Conservation (phyloP, 345 rosid genomes). For the Hibiscus mutabilis region DNA sequence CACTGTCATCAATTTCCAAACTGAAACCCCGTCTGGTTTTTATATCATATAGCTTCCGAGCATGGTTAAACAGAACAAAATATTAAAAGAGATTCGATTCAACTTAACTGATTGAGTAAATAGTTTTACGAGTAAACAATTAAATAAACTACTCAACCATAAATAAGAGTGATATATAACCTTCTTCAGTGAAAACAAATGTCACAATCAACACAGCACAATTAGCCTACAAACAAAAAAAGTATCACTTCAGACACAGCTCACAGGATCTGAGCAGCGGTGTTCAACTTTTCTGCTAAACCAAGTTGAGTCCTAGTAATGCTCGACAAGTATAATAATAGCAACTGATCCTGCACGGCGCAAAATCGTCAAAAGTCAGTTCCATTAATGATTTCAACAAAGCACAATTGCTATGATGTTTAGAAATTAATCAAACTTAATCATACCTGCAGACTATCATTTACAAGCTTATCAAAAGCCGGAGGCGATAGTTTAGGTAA, state of each 20-base stretch:
- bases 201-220: background rate
- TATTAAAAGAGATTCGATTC: background rate
- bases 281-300: constrained; percentile 87
- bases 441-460: constrained; percentile 80
- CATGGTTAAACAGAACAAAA: no score
- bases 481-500: constrained; percentile 69
- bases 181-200: background rate
- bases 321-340: constrained; percentile 84
- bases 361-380: background rate
- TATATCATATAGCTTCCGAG: no score
- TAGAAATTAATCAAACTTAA: background rate
- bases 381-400: background rate
- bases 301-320: constrained; percentile 89
- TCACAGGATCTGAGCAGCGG: constrained; percentile 80
- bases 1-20: no score
- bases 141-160: no score
- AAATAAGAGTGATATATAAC: background rate
- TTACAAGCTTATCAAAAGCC: constrained; percentile 75
- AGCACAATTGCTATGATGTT: background rate
- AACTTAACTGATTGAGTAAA: background rate
- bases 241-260: background rate
- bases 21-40: no score
- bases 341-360: constrained; percentile 59
- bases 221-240: background rate
- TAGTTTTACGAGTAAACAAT: no score